A percentile compares a stretch with the other conserved stretches of the same genome.
Evolutionary conservation across 164 flowering plant genomes (phyloP).

Genomic region (Vitis rupestris): DNA sequence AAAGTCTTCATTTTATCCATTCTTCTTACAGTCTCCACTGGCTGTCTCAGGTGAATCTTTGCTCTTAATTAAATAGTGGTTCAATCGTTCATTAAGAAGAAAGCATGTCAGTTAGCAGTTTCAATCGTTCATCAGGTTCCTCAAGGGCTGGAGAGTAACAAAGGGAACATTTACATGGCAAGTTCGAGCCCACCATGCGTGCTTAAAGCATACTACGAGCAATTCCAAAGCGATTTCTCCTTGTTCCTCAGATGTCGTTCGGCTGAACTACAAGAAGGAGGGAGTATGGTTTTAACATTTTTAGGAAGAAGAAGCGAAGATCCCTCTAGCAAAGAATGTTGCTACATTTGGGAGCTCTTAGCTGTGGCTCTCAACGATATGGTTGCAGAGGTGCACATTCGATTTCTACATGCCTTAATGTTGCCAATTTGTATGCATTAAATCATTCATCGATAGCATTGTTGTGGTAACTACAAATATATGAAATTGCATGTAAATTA

Average conservation of each 20-base stretch:
- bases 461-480: too few species aligned
- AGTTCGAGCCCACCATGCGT: not conserved
- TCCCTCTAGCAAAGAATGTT: too few species aligned
- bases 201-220: not conserved
- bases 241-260: not conserved
- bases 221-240: not conserved
- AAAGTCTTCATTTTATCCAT: constrained; percentile 52
- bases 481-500: too few species aligned
- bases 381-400: too few species aligned
- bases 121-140: too few species aligned
- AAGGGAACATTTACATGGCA: too few species aligned
- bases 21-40: constrained; percentile 68
- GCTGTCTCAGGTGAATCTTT: constrained; percentile 54
- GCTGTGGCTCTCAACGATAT: too few species aligned
- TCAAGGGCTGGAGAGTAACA: too few species aligned
- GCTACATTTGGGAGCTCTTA: too few species aligned
- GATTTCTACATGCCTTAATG: too few species aligned
- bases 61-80: not conserved
- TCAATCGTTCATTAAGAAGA: not conserved
- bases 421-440: too few species aligned
- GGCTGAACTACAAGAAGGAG: not conserved
- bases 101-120: not conserved
- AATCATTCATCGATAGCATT: too few species aligned
- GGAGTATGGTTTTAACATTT: not conserved
- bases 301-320: not conserved